Percentiles rank a stretch among this genome's conserved stretches.
Evolutionary conservation across 768 basidiomycete species (phyloP).

Genomic region (Phaeotremella fagi): DNA sequence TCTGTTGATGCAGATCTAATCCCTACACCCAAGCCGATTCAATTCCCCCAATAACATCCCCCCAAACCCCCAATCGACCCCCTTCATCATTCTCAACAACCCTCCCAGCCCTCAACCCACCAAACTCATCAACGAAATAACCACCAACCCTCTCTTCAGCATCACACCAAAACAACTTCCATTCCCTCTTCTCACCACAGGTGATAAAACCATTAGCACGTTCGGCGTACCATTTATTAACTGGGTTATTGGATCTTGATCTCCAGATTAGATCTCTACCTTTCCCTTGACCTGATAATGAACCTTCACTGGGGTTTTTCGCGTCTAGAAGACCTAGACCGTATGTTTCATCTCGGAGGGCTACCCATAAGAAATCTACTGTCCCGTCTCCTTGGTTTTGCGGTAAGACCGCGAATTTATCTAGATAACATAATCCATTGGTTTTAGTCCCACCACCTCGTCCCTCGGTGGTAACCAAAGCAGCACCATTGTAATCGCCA

Average conservation of each 20-base stretch:
- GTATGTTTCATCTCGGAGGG: slow-evolving; percentile 95
- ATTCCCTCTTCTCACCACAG: slow-evolving; percentile 55
- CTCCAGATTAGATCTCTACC: slow-evolving; percentile 97
- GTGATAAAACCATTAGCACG: slow-evolving; percentile 81
- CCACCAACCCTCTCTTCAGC: slow-evolving; percentile 74
- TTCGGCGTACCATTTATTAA: slow-evolving; percentile 99
- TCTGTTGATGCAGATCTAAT: background rate
- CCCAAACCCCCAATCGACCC: slow-evolving; percentile 68
- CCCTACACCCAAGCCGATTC: slow-evolving; percentile 66
- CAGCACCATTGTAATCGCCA: slow-evolving; percentile 92
- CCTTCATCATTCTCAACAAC: slow-evolving; percentile 58
- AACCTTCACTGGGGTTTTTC: slow-evolving; percentile 84
- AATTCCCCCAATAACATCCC: slow-evolving; percentile 61
- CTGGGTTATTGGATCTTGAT: slow-evolving; percentile 82
- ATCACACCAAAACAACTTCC: slow-evolving; percentile 98
- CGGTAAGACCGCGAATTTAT: slow-evolving; percentile 97
- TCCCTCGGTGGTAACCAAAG: slow-evolving; percentile 72
- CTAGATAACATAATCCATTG: slow-evolving; percentile 66
- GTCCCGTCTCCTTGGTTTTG: slow-evolving; percentile 96
- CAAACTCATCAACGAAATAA: slow-evolving; percentile 36
- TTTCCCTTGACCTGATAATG: slow-evolving; percentile 78
- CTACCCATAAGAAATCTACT: slow-evolving; percentile 98
- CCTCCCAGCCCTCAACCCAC: slow-evolving; percentile 51
- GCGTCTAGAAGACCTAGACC: slow-evolving; percentile 90
- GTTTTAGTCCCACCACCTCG: background rate